Conservation (phyloP, 305 asterid genomes). For the Coffea humblotiana region DNA sequence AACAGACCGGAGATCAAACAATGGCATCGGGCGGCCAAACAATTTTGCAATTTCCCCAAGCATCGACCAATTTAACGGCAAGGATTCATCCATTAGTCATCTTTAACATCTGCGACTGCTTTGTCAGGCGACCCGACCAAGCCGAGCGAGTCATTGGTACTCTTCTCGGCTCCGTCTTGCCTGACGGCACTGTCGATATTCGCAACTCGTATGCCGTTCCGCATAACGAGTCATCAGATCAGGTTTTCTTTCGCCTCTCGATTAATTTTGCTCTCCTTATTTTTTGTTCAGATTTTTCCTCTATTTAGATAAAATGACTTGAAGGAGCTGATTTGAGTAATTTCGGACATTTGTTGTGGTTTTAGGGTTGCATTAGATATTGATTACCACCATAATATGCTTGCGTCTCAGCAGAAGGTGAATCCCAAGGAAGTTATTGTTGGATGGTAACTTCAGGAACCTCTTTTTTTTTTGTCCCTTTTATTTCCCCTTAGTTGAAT, state of each 20-base stretch:
- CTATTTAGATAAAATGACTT: not conserved
- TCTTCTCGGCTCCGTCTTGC: conserved; percentile 75
- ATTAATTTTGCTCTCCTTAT: not conserved
- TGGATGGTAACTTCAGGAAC: conserved; percentile 63
- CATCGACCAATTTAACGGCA: conserved; percentile 58
- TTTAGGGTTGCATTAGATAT: conserved; percentile 93
- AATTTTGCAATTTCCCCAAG: conserved; percentile 59
- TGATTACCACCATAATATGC: conserved; percentile 85
- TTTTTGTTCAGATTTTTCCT: not conserved
- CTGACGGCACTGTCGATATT: conserved; percentile 82
- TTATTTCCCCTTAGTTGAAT: not conserved
- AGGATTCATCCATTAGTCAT: conserved; percentile 84
- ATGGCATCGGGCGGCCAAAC: conserved; percentile 66
- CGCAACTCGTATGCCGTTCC: conserved; percentile 91
- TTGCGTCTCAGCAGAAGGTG: conserved; percentile 84
- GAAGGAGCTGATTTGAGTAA: conserved; percentile 3
- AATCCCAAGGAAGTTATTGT: conserved; percentile 92
- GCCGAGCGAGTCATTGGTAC: conserved; percentile 94
- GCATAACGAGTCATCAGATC: conserved; percentile 73
- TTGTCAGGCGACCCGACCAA: conserved; percentile 87
- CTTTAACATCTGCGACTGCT: conserved; percentile 80
- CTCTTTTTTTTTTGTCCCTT: not conserved
- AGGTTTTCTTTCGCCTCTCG: conserved; percentile 39
- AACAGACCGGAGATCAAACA: conserved; percentile 3
- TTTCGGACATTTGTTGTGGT: conserved; percentile 3